Percentiles rank a stretch among this genome's conserved stretches.
These are phyloP conservation scores for Vanilla planifolia DNA, from an alignment of 106 monocot species.

Conservation along the genomic window DNA sequence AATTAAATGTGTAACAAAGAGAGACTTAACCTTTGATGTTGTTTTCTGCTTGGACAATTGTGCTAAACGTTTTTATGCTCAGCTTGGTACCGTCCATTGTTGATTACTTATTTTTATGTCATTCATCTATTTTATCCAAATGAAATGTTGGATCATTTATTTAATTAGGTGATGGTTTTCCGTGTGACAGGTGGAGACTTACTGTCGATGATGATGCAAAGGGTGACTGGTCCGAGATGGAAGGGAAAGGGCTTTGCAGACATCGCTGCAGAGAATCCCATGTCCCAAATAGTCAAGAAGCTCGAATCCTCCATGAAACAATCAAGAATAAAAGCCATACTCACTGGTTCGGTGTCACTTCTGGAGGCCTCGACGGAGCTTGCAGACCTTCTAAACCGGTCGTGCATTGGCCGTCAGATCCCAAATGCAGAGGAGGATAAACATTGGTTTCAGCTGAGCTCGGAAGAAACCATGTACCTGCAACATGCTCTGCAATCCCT, in stretches of 20 bases:
- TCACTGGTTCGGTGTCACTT: constrained; percentile 18
- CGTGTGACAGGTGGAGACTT: too few species aligned
- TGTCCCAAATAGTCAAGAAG: constrained; percentile 42
- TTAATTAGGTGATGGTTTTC: too few species aligned
- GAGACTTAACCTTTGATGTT: too few species aligned
- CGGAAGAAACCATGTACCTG: constrained; percentile 72
- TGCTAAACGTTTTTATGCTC: too few species aligned
- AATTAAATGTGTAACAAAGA: background rate
- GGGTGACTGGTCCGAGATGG: constrained; percentile 57
- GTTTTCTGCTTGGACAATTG: too few species aligned
- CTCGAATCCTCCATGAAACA: constrained; percentile 30
- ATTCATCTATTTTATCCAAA: too few species aligned
- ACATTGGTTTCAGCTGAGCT: constrained; percentile 54
- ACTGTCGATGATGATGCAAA: too few species aligned
- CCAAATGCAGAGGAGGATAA: constrained; percentile 16
- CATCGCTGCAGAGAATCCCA: constrained; percentile 50
- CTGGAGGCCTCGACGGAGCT: constrained; percentile 23
- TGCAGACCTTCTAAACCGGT: constrained; percentile 32
- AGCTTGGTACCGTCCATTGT: too few species aligned
- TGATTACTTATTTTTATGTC: too few species aligned
- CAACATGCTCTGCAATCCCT: constrained; percentile 41
- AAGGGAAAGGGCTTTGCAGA: constrained; percentile 55
- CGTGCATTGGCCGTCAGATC: constrained; percentile 52
- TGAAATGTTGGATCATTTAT: too few species aligned
- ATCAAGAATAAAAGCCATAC: constrained; percentile 19